phyloP scores from a whole-genome alignment of 2,329 filamentous ascomycete genomes.

The Neodidymelliopsis sp. region DNA sequence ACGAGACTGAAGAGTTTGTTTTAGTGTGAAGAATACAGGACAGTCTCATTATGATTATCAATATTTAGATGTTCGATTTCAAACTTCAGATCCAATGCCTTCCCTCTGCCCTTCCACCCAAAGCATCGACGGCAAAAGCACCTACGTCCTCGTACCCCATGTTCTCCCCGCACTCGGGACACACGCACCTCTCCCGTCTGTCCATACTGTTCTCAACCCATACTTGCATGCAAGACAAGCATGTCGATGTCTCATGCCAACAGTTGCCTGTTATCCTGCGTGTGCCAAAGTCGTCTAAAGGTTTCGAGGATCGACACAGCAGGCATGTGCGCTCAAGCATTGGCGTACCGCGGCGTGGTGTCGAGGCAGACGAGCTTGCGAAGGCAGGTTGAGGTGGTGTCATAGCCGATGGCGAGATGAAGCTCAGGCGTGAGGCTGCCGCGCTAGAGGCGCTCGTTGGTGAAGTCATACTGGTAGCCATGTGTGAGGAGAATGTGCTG shows the following conservation, averaged over 20 bases:
- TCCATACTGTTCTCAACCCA: conserved; percentile 36
- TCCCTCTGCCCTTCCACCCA: conserved; percentile 14
- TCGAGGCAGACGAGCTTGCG: conserved; percentile 7
- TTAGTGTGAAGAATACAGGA: conserved; percentile 17
- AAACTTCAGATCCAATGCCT: conserved; percentile 8
- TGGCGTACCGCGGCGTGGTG: conserved; percentile 27
- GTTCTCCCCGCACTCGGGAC: conserved; percentile 40
- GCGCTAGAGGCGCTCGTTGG: conserved; percentile 21
- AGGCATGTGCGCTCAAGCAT: conserved; percentile 33
- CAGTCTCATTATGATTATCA: conserved; percentile 15
- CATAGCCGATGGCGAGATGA: conserved; percentile 11
- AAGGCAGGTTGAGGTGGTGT: conserved; percentile 8
- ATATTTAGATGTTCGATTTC: conserved; percentile 6
- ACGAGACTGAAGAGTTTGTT: conserved; percentile 18
- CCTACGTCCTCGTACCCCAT: conserved; percentile 37
- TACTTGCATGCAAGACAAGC: conserved; percentile 33
- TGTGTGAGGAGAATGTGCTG: conserved; percentile 22
- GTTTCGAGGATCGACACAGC: conserved; percentile 36
- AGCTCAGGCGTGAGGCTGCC: conserved; percentile 13
- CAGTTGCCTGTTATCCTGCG: conserved; percentile 35
- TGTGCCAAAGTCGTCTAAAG: conserved; percentile 29
- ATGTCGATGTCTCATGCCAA: conserved; percentile 40
- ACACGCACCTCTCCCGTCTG: conserved; percentile 29
- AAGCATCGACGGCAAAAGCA: conserved; percentile 28
- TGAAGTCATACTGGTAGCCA: conserved; percentile 15